Percentiles rank a stretch among this genome's conserved stretches.
Evolutionary conservation across 2,329 filamentous ascomycete genomes (phyloP).

Genomic region (Verticillium dahliae): DNA sequence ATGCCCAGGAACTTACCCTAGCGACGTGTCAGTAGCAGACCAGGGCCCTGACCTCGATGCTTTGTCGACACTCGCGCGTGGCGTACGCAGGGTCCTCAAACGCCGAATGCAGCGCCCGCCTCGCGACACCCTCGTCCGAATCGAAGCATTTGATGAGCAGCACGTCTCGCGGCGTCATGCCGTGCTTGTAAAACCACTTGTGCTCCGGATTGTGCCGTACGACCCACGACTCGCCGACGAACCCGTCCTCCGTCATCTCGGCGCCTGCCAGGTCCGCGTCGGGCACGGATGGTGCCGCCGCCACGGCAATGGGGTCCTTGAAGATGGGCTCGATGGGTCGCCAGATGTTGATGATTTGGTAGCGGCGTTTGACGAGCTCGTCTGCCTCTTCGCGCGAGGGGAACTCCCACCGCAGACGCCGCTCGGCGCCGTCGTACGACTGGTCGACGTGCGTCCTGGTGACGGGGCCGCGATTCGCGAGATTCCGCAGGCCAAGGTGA

Average conservation of each 20-base stretch:
- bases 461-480: conserved; percentile 42
- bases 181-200: conserved; percentile 46
- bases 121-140: conserved; percentile 48
- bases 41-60: conserved; percentile 64
- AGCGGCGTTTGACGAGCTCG: conserved; percentile 31
- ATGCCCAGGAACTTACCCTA: too few relatives aligned
- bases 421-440: conserved; percentile 35
- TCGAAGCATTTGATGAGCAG: conserved; percentile 58
- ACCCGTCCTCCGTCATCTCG: conserved; percentile 41
- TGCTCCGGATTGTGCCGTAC: conserved; percentile 34
- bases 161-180: conserved; percentile 45
- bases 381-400: conserved; percentile 24
- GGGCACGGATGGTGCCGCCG: conserved; percentile 40
- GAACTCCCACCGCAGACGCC: conserved; percentile 28
- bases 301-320: conserved; percentile 45
- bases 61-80: conserved; percentile 54
- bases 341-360: conserved; percentile 47
- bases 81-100: conserved; percentile 44
- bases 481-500: conserved; percentile 57
- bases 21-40: conserved; percentile 40
- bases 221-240: conserved; percentile 40
- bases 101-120: conserved; percentile 42
- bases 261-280: conserved; percentile 44
- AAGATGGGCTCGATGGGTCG: conserved; percentile 27
- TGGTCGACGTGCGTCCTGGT: conserved; percentile 44